Evolutionary conservation across 108 stramenopile species (phyloP), one percentile per base, ranked within the genome.

Genomic region (Pseudonitzschia pungens): DNA sequence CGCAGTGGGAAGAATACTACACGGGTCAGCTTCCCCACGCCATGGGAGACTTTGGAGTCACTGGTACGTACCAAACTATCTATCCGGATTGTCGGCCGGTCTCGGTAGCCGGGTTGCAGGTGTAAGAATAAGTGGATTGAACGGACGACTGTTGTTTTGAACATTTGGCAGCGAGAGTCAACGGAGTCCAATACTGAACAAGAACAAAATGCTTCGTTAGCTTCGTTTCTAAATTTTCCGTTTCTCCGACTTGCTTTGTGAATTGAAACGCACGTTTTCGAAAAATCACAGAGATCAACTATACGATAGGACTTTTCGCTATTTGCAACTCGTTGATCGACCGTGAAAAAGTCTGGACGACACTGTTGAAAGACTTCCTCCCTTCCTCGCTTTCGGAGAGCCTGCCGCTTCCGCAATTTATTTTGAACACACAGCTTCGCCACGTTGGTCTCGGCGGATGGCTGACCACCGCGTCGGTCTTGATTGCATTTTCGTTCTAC

Each of bases 1-100:
- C 94, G 14, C 97, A 98, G 71, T 98, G 96, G 97, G 96, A 98
- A 81, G 97, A 98, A 70, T 97, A 96, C 68, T 92, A 95, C 71
- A 96, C 95, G 2, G 87, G 91, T 54, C 78, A 89, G 11, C 57
- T 96, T 4, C 93, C 90, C 0, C 92, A 92, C 78, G 81, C 87
- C 31, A 76, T 74, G 15, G 86, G 91, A 10, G 72, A 83, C 51
- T 75, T 85, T 51, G 95, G 95, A 8, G 92, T 94, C 21, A 96
- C 95, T 0, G 54, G 54, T 55, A 20, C 9, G 54, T 55, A 55
- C 21, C 24, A 18, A 2, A 12, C 45, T 14, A 48, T 48, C 36
- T 36, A 36, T 2, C 36, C 6, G 6, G 4, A 2, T 36, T 36
- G 36, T 36, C 36, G 6, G 36, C 36, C 36, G 6, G 36, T 6